A percentile compares a stretch with the other conserved stretches of the same genome.
Conservation (phyloP, 129 eudicot species). For the sunflower (Helianthus annuus) region DNA sequence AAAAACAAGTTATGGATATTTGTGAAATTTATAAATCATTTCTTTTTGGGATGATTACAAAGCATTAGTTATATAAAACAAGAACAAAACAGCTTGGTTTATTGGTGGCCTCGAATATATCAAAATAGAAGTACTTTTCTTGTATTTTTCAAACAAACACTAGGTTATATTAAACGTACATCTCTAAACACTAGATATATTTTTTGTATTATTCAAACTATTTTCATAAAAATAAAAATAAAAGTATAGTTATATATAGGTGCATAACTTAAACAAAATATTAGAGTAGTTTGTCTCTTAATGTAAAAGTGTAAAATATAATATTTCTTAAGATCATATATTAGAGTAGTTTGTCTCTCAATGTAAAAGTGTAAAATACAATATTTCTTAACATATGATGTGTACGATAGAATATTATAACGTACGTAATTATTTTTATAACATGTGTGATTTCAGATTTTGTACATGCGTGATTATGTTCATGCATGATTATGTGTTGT, state of each 20-base stretch:
- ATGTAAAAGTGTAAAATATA: too few relatives aligned
- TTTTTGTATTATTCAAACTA: neutral
- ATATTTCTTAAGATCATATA: neutral
- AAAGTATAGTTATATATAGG: neutral
- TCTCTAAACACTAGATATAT: neutral
- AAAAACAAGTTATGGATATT: neutral
- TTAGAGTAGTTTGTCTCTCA: neutral
- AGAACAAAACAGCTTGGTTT: slow-evolving; percentile 39
- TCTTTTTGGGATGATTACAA: slow-evolving; percentile 29
- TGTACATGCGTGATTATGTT: too few relatives aligned
- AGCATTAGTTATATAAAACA: slow-evolving; percentile 33
- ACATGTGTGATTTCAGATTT: too few relatives aligned
- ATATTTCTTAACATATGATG: too few relatives aligned
- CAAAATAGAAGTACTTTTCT: too few relatives aligned
- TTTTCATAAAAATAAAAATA: neutral
- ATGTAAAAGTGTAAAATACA: too few relatives aligned
- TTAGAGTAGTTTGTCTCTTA: neutral
- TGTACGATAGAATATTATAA: too few relatives aligned
- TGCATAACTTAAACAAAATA: neutral
- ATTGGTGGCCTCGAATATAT: slow-evolving; percentile 48
- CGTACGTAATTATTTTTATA: too few relatives aligned
- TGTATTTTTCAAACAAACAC: too few relatives aligned
- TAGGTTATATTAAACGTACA: neutral
- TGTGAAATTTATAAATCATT: neutral
- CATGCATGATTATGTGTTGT: too few relatives aligned